These are phyloP conservation scores for Sclerotinia spermophila DNA, from an alignment of 2,329 filamentous ascomycete species.

Conservation along the genomic window DNA sequence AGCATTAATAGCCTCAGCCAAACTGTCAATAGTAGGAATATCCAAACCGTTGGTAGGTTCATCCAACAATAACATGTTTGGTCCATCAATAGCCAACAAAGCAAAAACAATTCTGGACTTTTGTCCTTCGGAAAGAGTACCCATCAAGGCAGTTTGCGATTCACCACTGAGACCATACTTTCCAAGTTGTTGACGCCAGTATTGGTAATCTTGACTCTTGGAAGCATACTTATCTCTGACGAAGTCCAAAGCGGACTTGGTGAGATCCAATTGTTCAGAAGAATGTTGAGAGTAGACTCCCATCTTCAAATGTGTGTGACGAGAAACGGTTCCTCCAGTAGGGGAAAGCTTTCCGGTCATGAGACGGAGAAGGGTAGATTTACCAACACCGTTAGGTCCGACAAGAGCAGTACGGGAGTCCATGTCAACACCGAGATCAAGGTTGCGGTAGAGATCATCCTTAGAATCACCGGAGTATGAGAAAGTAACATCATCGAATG, in stretches of 20 bases:
- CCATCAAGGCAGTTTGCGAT: slow-evolving; percentile 94
- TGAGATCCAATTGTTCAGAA: slow-evolving; percentile 95
- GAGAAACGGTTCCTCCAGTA: slow-evolving; percentile 74
- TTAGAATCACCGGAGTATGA: slow-evolving; percentile 87
- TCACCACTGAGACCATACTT: slow-evolving; percentile 92
- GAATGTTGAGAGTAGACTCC: slow-evolving; percentile 98
- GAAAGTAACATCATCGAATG: slow-evolving; percentile 96
- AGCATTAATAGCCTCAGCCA: slow-evolving; percentile 96
- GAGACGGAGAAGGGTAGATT: slow-evolving; percentile 90
- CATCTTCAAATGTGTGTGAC: slow-evolving; percentile 97
- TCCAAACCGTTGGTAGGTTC: slow-evolving; percentile 99
- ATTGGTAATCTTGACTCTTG: slow-evolving; percentile 96
- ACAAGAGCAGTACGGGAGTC: slow-evolving; percentile 96
- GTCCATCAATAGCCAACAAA: slow-evolving; percentile 86
- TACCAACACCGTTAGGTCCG: slow-evolving; percentile 98
- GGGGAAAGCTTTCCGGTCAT: slow-evolving; percentile 95
- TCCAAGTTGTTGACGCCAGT: slow-evolving; percentile 97
- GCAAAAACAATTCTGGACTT: slow-evolving; percentile 98
- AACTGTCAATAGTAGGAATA: slow-evolving; percentile 95
- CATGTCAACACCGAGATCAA: slow-evolving; percentile 99
- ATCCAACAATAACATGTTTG: slow-evolving; percentile 97
- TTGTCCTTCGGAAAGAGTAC: slow-evolving; percentile 94
- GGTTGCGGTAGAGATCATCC: slow-evolving; percentile 93
- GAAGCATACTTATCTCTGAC: slow-evolving; percentile 89
- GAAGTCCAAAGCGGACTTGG: slow-evolving; percentile 96